phyloP scores from a whole-genome alignment of 2,329 filamentous ascomycete species.

The Fusarium redolens region DNA sequence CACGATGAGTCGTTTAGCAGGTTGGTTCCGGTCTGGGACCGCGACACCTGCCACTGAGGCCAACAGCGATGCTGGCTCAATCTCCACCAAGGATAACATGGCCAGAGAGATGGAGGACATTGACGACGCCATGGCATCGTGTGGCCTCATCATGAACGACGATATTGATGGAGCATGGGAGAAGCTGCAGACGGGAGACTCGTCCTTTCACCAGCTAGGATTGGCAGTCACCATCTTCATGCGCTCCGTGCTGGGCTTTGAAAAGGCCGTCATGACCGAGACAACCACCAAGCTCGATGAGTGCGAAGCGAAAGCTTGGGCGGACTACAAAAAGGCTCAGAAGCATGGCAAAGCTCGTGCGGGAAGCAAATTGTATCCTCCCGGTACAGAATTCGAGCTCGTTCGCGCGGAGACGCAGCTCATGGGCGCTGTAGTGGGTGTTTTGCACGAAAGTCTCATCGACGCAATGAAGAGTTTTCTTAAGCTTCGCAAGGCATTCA shows the following conservation, averaged over 20 bases:
- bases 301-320: conserved; percentile 80
- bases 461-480: conserved; percentile 94
- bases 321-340: conserved; percentile 80
- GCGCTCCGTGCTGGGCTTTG: conserved; percentile 86
- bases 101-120: conserved; percentile 65
- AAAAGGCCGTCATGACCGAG: conserved; percentile 90
- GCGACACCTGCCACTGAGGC: conserved; percentile 46
- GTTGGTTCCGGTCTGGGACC: conserved; percentile 62
- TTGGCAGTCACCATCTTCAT: conserved; percentile 86
- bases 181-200: conserved; percentile 76
- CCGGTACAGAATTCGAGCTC: conserved; percentile 87
- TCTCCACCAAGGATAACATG: conserved; percentile 42
- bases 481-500: conserved; percentile 88
- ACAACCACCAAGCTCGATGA: conserved; percentile 77
- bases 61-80: conserved; percentile 46
- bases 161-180: conserved; percentile 87
- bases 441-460: conserved; percentile 91
- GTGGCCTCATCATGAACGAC: conserved; percentile 84
- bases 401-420: conserved; percentile 87
- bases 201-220: conserved; percentile 90
- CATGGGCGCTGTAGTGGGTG: conserved; percentile 88
- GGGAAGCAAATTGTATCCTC: conserved; percentile 72
- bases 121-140: conserved; percentile 71
- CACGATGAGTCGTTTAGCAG: conserved; percentile 61
- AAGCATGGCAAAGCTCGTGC: conserved; percentile 62